Evolutionary conservation across 768 basidiomycete species (phyloP).

Genomic region (Suillus spraguei): DNA sequence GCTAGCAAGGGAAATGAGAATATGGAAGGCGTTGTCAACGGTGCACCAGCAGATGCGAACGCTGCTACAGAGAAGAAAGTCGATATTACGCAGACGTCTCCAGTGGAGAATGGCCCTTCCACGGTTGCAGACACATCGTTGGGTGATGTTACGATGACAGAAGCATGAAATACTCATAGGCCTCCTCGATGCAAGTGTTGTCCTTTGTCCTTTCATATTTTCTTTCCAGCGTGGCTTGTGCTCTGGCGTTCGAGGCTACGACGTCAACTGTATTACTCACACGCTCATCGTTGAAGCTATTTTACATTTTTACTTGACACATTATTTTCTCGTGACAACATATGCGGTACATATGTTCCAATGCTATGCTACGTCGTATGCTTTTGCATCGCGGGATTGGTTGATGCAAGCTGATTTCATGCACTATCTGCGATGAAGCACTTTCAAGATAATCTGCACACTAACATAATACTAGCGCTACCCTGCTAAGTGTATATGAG

Average conservation of each 20-base stretch:
- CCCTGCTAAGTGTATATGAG: neutral
- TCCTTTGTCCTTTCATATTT: slow-evolving; percentile 16
- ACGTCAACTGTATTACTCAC: slow-evolving; percentile 7
- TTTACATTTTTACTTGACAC: slow-evolving; percentile 5
- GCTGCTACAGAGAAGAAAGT: slow-evolving; percentile 25
- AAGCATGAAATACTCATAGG: slow-evolving; percentile 28
- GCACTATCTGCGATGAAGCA: neutral
- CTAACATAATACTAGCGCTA: neutral
- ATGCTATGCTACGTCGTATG: slow-evolving; percentile 6
- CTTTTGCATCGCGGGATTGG: neutral
- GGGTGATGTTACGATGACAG: slow-evolving; percentile 46
- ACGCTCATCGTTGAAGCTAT: slow-evolving; percentile 7
- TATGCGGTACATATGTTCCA: slow-evolving; percentile 15
- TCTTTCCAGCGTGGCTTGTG: slow-evolving; percentile 5
- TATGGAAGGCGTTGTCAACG: slow-evolving; percentile 29
- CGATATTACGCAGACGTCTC: slow-evolving; percentile 18
- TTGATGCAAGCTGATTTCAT: neutral
- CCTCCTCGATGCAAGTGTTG: slow-evolving; percentile 8
- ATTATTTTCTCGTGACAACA: slow-evolving; percentile 27
- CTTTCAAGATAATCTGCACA: neutral
- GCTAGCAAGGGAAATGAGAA: slow-evolving; percentile 36
- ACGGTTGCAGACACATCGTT: slow-evolving; percentile 31
- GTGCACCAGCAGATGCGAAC: slow-evolving; percentile 24
- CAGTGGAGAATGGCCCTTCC: slow-evolving; percentile 32
- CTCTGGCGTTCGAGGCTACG: slow-evolving; percentile 2